phyloP scores from a whole-genome alignment of 305 asterid genomes.

The Solanum hybrid region DNA sequence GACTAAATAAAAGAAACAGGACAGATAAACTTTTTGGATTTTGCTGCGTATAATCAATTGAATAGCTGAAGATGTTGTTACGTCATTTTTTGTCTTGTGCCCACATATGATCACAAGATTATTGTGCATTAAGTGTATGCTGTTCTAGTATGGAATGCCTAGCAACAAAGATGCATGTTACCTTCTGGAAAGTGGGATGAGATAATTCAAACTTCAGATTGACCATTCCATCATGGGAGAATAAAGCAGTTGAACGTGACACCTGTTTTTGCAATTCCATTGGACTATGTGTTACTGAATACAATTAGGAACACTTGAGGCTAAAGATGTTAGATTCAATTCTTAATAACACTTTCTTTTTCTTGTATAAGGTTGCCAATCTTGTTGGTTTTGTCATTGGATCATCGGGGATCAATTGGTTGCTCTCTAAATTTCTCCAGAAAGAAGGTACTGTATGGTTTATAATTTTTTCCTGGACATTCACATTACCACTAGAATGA shows the following conservation, averaged over 20 bases:
- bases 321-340: not conserved
- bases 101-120: not conserved
- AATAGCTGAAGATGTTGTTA: not conserved
- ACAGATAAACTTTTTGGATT: not conserved
- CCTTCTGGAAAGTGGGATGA: not conserved
- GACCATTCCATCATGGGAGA: not conserved
- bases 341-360: constrained; percentile 9
- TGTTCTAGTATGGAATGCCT: not conserved
- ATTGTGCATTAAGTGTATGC: not conserved
- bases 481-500: constrained; percentile 7
- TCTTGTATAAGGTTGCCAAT: constrained; percentile 66
- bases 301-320: not conserved
- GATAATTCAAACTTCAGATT: not conserved
- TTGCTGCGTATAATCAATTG: not conserved
- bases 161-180: not conserved
- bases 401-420: constrained; percentile 89
- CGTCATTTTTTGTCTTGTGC: not conserved
- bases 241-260: not conserved
- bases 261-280: not conserved
- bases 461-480: not conserved
- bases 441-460: constrained; percentile 45
- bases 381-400: constrained; percentile 97
- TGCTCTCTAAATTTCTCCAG: constrained; percentile 60
- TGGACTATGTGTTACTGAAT: not conserved
- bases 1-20: not conserved